Percentiles rank a stretch among this genome's conserved stretches.
Conservation (phyloP, 345 rosid genomes). For the Rhodamnia argentea region DNA sequence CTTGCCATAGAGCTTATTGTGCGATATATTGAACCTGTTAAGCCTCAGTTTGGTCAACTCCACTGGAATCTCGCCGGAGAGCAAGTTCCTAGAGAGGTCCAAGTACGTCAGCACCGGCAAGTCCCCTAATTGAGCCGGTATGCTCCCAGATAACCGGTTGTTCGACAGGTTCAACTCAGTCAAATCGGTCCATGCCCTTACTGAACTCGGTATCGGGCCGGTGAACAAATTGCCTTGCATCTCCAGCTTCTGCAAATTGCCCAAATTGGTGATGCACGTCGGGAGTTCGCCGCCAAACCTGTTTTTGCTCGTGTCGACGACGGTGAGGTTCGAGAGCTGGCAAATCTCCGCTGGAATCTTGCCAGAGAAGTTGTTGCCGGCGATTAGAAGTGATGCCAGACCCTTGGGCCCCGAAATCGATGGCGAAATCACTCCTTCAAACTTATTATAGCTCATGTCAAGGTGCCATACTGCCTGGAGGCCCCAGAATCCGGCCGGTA, state of each 20-base stretch:
- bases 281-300: conserved; percentile 36
- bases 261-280: conserved; percentile 30
- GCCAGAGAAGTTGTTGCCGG: conserved; percentile 51
- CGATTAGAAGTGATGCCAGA: conserved; percentile 17
- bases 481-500: conserved; percentile 47
- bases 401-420: conserved; percentile 20
- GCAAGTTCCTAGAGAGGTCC: conserved; percentile 48
- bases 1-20: conserved; percentile 35
- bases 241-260: conserved; percentile 34
- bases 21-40: conserved; percentile 44
- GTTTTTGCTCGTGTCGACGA: conserved; percentile 37
- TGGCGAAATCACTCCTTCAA: conserved; percentile 43
- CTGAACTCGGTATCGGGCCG: conserved; percentile 42
- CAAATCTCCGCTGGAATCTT: conserved; percentile 36
- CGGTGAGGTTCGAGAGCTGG: conserved; percentile 9
- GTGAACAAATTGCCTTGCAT: conserved; percentile 42
- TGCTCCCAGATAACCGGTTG: conserved; percentile 40
- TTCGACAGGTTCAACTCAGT: conserved; percentile 41
- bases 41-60: conserved; percentile 41
- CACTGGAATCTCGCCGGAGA: conserved; percentile 48
- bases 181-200: conserved; percentile 31
- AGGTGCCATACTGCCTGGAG: conserved; percentile 16
- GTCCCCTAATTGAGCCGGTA: conserved; percentile 44
- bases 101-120: conserved; percentile 39
- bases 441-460: conserved; percentile 34